Base-by-base conservation (phyloP, 2,329 filamentous ascomycete genomes). In the Sclerotinia borealis region DNA sequence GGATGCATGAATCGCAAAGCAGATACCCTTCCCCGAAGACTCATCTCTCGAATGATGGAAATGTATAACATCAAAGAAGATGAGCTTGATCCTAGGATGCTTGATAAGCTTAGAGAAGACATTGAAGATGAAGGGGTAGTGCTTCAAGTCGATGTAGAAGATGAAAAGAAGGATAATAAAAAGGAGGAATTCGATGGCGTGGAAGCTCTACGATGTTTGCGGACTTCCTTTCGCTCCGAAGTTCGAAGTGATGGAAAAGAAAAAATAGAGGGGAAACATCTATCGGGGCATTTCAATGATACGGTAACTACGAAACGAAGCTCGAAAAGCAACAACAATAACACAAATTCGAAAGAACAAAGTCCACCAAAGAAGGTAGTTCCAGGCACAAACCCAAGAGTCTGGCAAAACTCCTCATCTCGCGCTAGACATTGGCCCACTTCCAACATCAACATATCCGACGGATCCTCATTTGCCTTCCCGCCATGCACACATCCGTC, bases 1-100 rank as follows among this genome's bases (percentile, higher is more conserved):
- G 29, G 55, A 1, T 69, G 70, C 59, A 61, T 72, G 49, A 72
- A 71, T 22, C 50, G 59, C 1, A 70, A 71, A 63, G 66, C 68
- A 15, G 52, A 68, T 34, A 58, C 64, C 11, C 68, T 72, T 22
- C 69, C 68, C 3, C 50, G 50, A 8, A 68, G 68, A 36, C 45
- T 72, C 4, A 50, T 71, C 1, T 25, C 15, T 2, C 58, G 64
- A 1, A 68, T 72, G 52, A 71, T 72, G 69, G 65, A 68, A 15
- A 41, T 68, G 1, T 72, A 72, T 37, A 41, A 60, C 8, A 72
- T 72, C 29, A 31, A 37, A 2, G 66, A 72, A 25, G 15, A 34
- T 5, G 70, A 72, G 54, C 61, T 72, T 1, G 60, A 63, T 36
- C 66, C 65, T 0, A 59, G 61, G 5, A 66, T 62, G 15, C 50